Evolutionary conservation across 345 rosid genomes (phyloP).

Genomic region (Schrenkiella parvula): DNA sequence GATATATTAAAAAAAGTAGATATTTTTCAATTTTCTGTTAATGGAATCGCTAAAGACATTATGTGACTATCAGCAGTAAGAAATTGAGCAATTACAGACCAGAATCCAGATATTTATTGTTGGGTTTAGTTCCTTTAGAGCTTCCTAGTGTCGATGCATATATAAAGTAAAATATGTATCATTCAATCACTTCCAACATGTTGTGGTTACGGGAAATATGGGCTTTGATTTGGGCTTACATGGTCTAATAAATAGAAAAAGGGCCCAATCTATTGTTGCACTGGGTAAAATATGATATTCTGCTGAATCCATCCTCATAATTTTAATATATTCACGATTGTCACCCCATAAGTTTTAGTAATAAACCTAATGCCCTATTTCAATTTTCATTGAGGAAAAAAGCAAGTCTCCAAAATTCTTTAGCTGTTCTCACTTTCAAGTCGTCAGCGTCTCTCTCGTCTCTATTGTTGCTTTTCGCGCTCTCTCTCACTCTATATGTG

Average conservation of each 20-base stretch:
- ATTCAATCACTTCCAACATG: no score
- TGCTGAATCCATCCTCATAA: neutral
- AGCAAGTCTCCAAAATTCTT: constrained; percentile 21
- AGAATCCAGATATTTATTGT: no score
- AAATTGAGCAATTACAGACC: no score
- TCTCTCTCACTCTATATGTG: constrained; percentile 1
- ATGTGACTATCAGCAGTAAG: no score
- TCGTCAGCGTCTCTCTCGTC: constrained; percentile 20
- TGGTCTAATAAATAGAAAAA: neutral
- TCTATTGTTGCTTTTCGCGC: neutral
- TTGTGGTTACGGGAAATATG: no score
- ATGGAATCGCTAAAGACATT: no score
- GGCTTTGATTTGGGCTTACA: neutral
- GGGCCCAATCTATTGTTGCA: neutral
- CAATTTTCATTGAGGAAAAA: neutral
- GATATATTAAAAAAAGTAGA: no score
- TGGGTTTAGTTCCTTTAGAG: no score
- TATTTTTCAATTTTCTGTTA: no score
- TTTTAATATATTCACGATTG: neutral
- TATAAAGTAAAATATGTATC: no score
- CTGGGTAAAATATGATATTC: neutral
- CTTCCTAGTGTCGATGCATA: no score
- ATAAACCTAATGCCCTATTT: neutral
- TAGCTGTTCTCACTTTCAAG: constrained; percentile 28
- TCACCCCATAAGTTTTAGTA: neutral